These are phyloP conservation scores for Hymenoscyphus fructigenus DNA, from an alignment of 2,329 filamentous ascomycete genomes.

Conservation along the genomic window DNA sequence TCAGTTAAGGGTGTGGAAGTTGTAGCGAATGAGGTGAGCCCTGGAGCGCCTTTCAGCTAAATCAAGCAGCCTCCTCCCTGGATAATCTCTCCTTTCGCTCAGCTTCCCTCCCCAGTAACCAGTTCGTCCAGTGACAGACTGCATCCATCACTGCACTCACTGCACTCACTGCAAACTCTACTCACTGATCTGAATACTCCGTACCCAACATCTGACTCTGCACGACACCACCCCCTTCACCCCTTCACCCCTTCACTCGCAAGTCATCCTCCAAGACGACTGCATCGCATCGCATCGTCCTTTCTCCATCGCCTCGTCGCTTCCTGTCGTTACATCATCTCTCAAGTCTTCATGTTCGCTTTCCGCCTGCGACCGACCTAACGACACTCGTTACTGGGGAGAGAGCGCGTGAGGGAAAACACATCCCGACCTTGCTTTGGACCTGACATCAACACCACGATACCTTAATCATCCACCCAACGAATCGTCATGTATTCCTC, in stretches of 20 bases:
- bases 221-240: not conserved
- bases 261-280: not conserved
- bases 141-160: not conserved
- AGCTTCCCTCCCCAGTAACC: not conserved
- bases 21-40: not conserved
- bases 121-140: not conserved
- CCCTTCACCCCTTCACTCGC: not conserved
- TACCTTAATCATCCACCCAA: not conserved
- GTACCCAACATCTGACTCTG: not conserved
- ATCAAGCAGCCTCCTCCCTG: not conserved
- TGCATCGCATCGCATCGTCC: not conserved
- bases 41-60: not conserved
- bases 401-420: not conserved
- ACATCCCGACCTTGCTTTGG: not conserved
- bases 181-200: not conserved
- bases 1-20: not conserved
- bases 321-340: slow-evolving; percentile 7
- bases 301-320: not conserved
- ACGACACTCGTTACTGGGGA: slow-evolving; percentile 1
- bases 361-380: not conserved
- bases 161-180: not conserved
- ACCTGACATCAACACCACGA: slow-evolving; percentile 7
- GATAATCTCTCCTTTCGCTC: not conserved
- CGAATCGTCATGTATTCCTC: slow-evolving; percentile 28
- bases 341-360: not conserved